phyloP scores from a whole-genome alignment of 192 early-diverging fungal species.

The Gryganskiella cystojenkinii region DNA sequence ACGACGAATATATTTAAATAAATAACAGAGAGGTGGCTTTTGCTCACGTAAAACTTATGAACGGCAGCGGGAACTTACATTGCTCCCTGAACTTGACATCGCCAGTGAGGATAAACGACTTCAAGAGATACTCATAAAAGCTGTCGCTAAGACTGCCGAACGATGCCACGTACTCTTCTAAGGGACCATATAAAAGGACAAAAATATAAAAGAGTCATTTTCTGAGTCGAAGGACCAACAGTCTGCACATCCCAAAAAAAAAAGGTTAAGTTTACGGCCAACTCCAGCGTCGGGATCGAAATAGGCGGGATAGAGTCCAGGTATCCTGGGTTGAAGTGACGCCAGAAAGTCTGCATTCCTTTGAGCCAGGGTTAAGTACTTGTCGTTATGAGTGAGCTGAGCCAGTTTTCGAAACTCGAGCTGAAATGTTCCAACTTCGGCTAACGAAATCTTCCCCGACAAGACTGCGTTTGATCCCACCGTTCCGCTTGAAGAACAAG shows the following conservation, averaged over 20 bases:
- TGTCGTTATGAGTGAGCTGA: slow-evolving; percentile 66
- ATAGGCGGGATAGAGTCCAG: slow-evolving; percentile 35
- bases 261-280: neutral
- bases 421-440: slow-evolving; percentile 79
- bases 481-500: slow-evolving; percentile 1
- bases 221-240: neutral
- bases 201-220: neutral
- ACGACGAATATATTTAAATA: no score
- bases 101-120: slow-evolving; percentile 21
- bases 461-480: slow-evolving; percentile 1
- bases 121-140: slow-evolving; percentile 44
- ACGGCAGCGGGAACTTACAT: slow-evolving; percentile 18
- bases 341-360: slow-evolving; percentile 21
- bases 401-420: slow-evolving; percentile 80
- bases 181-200: neutral
- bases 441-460: slow-evolving; percentile 33
- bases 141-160: slow-evolving; percentile 35
- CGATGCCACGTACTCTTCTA: slow-evolving; percentile 34
- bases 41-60: no score
- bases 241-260: neutral
- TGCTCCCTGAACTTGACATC: slow-evolving; percentile 22
- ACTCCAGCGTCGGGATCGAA: slow-evolving; percentile 17
- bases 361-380: slow-evolving; percentile 60
- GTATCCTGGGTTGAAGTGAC: slow-evolving; percentile 11
- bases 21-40: no score